phyloP scores from a whole-genome alignment of 176 grass and related monocot genomes.

The Pontederia paniculata region DNA sequence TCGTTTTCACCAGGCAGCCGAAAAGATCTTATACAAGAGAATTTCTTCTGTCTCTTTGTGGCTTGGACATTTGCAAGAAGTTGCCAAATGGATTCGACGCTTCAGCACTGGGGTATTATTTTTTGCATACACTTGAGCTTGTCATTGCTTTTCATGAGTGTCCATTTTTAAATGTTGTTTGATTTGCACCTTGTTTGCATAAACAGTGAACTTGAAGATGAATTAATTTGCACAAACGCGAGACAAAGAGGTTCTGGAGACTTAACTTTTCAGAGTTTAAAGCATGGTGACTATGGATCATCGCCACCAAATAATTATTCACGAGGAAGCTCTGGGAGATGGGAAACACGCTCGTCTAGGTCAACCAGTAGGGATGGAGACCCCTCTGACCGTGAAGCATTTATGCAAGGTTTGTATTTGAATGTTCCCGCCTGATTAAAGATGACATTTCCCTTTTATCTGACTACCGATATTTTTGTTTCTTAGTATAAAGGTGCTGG shows the following conservation, averaged over 20 bases:
- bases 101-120: conserved; percentile 43
- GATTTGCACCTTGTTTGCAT: neutral
- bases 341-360: conserved; percentile 66
- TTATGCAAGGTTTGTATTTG: conserved; percentile 36
- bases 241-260: conserved; percentile 22
- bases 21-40: conserved; percentile 64
- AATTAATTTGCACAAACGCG: conserved; percentile 28
- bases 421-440: no score
- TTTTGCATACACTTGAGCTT: neutral
- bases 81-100: conserved; percentile 48
- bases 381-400: conserved; percentile 35
- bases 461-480: no score
- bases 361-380: conserved; percentile 62
- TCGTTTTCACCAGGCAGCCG: conserved; percentile 21
- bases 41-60: conserved; percentile 46
- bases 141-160: neutral
- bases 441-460: no score
- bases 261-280: conserved; percentile 6
- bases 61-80: conserved; percentile 55
- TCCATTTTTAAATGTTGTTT: neutral
- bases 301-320: conserved; percentile 41
- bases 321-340: conserved; percentile 42
- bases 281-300: conserved; percentile 28
- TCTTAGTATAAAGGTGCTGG: no score
- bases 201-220: conserved; percentile 52